phyloP scores from a whole-genome alignment of 2,329 filamentous ascomycete genomes.

The Lasiodiplodia gonubiensis region DNA sequence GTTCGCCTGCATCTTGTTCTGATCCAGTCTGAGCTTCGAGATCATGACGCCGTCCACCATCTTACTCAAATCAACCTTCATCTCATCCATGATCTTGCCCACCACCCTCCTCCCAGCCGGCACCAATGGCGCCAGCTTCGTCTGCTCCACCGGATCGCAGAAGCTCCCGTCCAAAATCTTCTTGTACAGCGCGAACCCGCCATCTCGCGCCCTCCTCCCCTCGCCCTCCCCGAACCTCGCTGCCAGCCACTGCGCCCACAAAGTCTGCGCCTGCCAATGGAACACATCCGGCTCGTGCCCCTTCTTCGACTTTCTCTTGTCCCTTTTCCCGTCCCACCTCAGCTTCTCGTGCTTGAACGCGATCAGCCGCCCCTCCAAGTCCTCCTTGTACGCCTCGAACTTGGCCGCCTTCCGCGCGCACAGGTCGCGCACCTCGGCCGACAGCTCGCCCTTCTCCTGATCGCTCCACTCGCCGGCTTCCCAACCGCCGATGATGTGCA shows the following conservation, averaged over 20 bases:
- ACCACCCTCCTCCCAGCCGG: slow-evolving; percentile 51
- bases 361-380: slow-evolving; percentile 38
- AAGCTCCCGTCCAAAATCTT: slow-evolving; percentile 52
- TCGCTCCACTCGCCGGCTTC: slow-evolving; percentile 31
- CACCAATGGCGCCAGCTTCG: slow-evolving; percentile 50
- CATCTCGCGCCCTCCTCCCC: slow-evolving; percentile 49
- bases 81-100: slow-evolving; percentile 47
- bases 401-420: slow-evolving; percentile 40
- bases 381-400: slow-evolving; percentile 30
- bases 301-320: slow-evolving; percentile 49
- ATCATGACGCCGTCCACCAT: slow-evolving; percentile 48
- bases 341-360: slow-evolving; percentile 36
- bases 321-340: slow-evolving; percentile 38
- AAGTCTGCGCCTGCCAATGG: slow-evolving; percentile 56
- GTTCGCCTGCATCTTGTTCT: slow-evolving; percentile 37
- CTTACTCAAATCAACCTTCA: slow-evolving; percentile 52
- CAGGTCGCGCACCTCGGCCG: slow-evolving; percentile 36
- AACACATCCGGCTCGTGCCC: slow-evolving; percentile 57
- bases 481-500: slow-evolving; percentile 54
- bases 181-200: slow-evolving; percentile 55
- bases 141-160: slow-evolving; percentile 47
- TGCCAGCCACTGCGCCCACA: slow-evolving; percentile 56
- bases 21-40: slow-evolving; percentile 48
- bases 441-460: slow-evolving; percentile 34
- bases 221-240: slow-evolving; percentile 48